A percentile compares a stretch with the other conserved stretches of the same genome.
These are phyloP conservation scores for Narthecium ossifragum DNA, from an alignment of 106 monocot species.

Conservation along the genomic window DNA sequence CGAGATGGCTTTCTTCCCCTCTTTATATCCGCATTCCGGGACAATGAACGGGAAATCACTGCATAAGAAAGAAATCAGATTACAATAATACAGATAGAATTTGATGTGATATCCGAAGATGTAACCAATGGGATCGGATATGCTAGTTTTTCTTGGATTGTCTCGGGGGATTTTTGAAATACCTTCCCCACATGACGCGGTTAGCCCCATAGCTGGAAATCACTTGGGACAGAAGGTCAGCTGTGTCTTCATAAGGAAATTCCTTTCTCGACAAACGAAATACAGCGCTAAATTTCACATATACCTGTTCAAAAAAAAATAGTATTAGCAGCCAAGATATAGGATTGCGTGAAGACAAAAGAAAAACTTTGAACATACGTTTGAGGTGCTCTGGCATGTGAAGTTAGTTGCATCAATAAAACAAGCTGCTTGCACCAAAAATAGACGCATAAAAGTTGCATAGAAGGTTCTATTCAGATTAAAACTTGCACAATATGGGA, in stretches of 20 bases:
- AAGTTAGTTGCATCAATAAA: not conserved
- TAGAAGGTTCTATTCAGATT: not conserved
- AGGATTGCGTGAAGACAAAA: not conserved
- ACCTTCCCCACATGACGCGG: conserved; percentile 93
- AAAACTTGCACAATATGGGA: too few species aligned
- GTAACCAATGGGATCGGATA: not conserved
- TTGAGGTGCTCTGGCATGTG: too few species aligned
- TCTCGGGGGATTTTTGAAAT: not conserved
- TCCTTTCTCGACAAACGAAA: conserved; percentile 66
- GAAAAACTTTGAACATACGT: not conserved
- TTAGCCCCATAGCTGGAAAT: conserved; percentile 57
- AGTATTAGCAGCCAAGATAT: not conserved
- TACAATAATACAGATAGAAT: too few species aligned
- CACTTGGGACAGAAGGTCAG: conserved; percentile 41
- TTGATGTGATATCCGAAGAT: not conserved
- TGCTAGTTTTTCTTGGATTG: not conserved
- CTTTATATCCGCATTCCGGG: conserved; percentile 69
- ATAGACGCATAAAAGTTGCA: not conserved
- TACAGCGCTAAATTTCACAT: conserved; percentile 89
- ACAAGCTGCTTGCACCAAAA: not conserved
- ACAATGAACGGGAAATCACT: conserved; percentile 91
- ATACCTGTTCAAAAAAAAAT: conserved; percentile 40
- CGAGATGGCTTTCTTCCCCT: conserved; percentile 53
- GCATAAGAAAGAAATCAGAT: conserved; percentile 7
- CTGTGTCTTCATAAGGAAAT: conserved; percentile 64